Evolutionary conservation across 1,139 yeast species (phyloP).

Genomic region (Taiozyma sp.): DNA sequence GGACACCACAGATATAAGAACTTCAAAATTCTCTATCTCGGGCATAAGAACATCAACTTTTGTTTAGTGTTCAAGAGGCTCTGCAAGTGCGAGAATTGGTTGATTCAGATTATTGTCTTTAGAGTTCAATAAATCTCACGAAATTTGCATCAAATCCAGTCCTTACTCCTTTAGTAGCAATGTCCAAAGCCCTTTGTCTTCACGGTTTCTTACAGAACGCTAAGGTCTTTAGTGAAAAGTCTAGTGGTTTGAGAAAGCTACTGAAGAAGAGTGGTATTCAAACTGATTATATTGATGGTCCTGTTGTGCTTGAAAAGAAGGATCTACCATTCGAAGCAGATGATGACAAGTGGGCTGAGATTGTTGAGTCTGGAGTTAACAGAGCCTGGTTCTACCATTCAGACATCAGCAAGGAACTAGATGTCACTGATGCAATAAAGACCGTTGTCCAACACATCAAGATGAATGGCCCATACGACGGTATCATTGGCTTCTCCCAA

Average conservation of each 20-base stretch:
- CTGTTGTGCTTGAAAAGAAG: constrained; percentile 53
- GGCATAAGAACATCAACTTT: not conserved
- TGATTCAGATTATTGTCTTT: not conserved
- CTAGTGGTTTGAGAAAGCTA: constrained; percentile 71
- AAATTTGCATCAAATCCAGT: not conserved
- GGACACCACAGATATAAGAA: not conserved
- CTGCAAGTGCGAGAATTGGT: too few species aligned
- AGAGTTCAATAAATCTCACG: not conserved
- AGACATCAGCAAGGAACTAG: constrained; percentile 36
- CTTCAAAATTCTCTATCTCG: not conserved
- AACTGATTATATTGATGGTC: constrained; percentile 75
- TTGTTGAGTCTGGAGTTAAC: constrained; percentile 44
- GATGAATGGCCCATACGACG: constrained; percentile 80
- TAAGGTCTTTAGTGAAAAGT: constrained; percentile 65
- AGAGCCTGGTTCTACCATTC: constrained; percentile 55
- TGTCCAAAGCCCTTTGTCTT: constrained; percentile 39
- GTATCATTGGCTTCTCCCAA: constrained; percentile 86
- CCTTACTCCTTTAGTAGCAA: not conserved
- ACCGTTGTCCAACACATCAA: constrained; percentile 51
- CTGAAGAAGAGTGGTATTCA: constrained; percentile 63
- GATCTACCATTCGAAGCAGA: constrained; percentile 64
- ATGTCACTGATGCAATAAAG: constrained; percentile 37
- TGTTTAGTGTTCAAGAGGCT: not conserved
- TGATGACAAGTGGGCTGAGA: constrained; percentile 36
- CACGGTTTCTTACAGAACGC: constrained; percentile 71